Percentiles rank a stretch among this genome's conserved stretches.
Evolutionary conservation across 441 rosid species (phyloP).

Genomic region (Euphorbia celastroides): DNA sequence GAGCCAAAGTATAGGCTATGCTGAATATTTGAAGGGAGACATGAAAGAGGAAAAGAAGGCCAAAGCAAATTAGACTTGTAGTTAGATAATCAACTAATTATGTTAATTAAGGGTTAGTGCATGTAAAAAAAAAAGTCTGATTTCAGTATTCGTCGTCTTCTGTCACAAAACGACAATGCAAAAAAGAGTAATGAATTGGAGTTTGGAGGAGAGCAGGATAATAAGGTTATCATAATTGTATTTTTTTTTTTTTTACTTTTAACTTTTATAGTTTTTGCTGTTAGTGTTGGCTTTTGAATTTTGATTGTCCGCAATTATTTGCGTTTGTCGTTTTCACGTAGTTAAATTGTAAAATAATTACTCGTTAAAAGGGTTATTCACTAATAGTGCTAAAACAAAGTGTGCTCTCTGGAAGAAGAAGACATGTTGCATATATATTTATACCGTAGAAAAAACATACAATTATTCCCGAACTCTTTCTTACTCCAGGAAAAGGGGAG

Average conservation of each 20-base stretch:
- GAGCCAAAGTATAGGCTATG: slow-evolving; percentile 30
- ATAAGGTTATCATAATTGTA: neutral
- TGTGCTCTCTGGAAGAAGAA: neutral
- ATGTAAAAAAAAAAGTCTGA: slow-evolving; percentile 26
- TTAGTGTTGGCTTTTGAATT: slow-evolving; percentile 25
- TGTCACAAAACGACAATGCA: slow-evolving; percentile 21
- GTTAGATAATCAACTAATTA: slow-evolving; percentile 11
- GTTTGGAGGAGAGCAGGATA: slow-evolving; percentile 11
- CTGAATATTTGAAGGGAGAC: slow-evolving; percentile 20
- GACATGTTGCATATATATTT: slow-evolving; percentile 8
- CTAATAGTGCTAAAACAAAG: too few species aligned
- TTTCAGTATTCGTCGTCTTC: slow-evolving; percentile 18
- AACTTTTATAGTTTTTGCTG: slow-evolving; percentile 4
- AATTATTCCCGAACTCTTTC: neutral
- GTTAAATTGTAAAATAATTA: neutral
- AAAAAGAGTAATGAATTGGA: slow-evolving; percentile 18
- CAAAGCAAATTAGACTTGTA: slow-evolving; percentile 7
- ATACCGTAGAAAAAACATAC: neutral
- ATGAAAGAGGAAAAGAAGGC: slow-evolving; percentile 31
- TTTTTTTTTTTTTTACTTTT: neutral
- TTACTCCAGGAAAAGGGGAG: slow-evolving; percentile 2
- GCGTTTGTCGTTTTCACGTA: slow-evolving; percentile 35
- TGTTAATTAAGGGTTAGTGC: slow-evolving; percentile 14
- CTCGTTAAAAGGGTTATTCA: too few species aligned
- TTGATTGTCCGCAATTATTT: slow-evolving; percentile 37